Percentiles rank a stretch among this genome's conserved stretches.
Conservation (phyloP, 2,329 filamentous ascomycete genomes). For the Epicoccum nigrum region DNA sequence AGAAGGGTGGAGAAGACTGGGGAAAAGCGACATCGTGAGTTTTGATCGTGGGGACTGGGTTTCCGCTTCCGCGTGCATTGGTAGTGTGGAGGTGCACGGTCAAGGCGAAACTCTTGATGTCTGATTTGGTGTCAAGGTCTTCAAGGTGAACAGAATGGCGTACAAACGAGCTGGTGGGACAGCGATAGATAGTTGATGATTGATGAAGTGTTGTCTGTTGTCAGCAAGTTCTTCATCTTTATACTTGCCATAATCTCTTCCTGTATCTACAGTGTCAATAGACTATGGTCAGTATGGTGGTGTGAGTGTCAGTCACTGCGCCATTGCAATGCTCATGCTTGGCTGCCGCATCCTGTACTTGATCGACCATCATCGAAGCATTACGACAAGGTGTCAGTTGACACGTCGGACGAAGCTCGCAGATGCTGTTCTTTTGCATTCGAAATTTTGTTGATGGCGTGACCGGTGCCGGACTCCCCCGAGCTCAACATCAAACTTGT, state of each 20-base stretch:
- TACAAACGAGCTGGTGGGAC: not conserved
- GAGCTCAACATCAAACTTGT: slow-evolving; percentile 20
- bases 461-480: slow-evolving; percentile 18
- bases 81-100: slow-evolving; percentile 1
- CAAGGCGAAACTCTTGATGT: not conserved
- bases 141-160: not conserved
- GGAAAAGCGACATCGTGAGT: slow-evolving; percentile 12
- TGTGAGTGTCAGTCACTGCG: slow-evolving; percentile 15
- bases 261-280: not conserved
- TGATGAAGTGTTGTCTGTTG: not conserved
- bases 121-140: not conserved
- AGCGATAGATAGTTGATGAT: no score
- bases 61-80: slow-evolving; percentile 12
- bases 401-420: slow-evolving; percentile 6
- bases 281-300: not conserved
- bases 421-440: slow-evolving; percentile 14
- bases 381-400: slow-evolving; percentile 8
- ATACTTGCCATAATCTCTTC: not conserved
- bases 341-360: slow-evolving; percentile 2
- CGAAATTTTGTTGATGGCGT: slow-evolving; percentile 10
- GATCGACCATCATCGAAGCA: slow-evolving; percentile 4
- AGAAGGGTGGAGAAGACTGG: slow-evolving; percentile 18
- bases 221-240: not conserved
- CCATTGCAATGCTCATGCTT: not conserved
- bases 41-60: slow-evolving; percentile 3